These are phyloP conservation scores for Theobroma grandiflorum DNA, from an alignment of 441 rosid species.

Conservation along the genomic window DNA sequence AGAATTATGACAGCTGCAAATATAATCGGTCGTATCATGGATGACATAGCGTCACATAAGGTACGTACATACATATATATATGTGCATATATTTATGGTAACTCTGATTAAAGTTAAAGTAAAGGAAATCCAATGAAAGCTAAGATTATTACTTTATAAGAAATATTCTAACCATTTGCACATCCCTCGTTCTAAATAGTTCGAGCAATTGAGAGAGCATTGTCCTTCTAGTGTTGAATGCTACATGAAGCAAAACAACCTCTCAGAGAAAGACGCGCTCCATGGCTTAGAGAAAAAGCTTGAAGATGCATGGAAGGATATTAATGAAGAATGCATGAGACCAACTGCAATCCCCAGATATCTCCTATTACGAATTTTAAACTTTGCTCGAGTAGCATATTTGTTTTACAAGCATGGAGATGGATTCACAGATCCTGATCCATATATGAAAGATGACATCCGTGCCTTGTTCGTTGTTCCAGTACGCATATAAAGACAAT, in stretches of 20 bases:
- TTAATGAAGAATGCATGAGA: slow-evolving; percentile 1
- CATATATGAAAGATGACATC: not conserved
- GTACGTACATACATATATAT: not conserved
- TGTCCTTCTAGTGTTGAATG: slow-evolving; percentile 2
- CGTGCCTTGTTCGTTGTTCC: not conserved
- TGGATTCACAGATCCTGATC: slow-evolving; percentile 3
- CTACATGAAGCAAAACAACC: slow-evolving; percentile 5
- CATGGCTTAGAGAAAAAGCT: not conserved
- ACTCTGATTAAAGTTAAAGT: no score
- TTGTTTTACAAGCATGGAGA: slow-evolving; percentile 8
- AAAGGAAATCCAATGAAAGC: no score
- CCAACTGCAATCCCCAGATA: not conserved
- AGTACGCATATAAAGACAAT: not conserved
- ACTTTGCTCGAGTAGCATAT: not conserved
- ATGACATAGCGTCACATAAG: not conserved
- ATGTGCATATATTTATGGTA: no score
- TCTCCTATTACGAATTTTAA: not conserved
- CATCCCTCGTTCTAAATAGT: not conserved
- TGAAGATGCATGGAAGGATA: slow-evolving; percentile 8
- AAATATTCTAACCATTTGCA: not conserved
- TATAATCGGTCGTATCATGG: not conserved
- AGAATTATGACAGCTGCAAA: not conserved
- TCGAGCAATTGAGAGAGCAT: slow-evolving; percentile 14
- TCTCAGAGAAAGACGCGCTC: not conserved
- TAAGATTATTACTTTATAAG: not conserved